A percentile compares a stretch with the other conserved stretches of the same genome.
These are phyloP conservation scores for Xerocomellus amylosporus DNA, from an alignment of 768 basidiomycete species.

Conservation along the genomic window DNA sequence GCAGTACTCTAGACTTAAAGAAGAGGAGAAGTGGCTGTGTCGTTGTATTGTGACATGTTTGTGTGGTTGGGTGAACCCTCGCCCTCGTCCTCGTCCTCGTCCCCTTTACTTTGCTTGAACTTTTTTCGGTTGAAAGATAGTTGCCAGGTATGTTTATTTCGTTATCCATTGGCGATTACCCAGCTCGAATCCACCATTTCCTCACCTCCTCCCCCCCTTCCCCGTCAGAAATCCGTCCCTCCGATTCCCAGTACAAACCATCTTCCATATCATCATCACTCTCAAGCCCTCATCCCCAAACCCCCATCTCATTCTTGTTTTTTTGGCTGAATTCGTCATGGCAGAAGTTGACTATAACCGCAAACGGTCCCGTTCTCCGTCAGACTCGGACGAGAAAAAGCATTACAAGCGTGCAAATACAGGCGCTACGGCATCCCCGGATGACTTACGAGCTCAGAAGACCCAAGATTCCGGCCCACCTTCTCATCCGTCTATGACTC, in stretches of 20 bases:
- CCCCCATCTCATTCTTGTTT: constrained; percentile 37
- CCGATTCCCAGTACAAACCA: constrained; percentile 38
- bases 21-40: constrained; percentile 41
- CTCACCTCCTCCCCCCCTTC: constrained; percentile 54
- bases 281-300: constrained; percentile 45
- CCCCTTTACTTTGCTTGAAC: not conserved
- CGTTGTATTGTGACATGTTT: constrained; percentile 18
- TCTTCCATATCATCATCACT: constrained; percentile 39
- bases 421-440: constrained; percentile 58
- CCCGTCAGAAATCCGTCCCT: constrained; percentile 48
- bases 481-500: constrained; percentile 38
- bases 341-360: constrained; percentile 83
- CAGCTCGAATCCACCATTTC: constrained; percentile 54
- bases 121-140: not conserved
- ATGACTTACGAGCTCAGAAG: constrained; percentile 55
- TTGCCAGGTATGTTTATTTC: constrained; percentile 37
- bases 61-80: constrained; percentile 11
- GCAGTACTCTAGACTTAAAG: constrained; percentile 51
- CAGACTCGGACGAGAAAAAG: constrained; percentile 77
- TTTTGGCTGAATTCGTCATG: constrained; percentile 66
- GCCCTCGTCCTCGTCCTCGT: not conserved
- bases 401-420: constrained; percentile 82
- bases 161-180: constrained; percentile 38
- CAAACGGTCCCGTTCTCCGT: constrained; percentile 85
- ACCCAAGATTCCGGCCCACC: constrained; percentile 44